Evolutionary conservation across 352 stramenopile species (phyloP).

Genomic region (Globisporangium camurandrum): DNA sequence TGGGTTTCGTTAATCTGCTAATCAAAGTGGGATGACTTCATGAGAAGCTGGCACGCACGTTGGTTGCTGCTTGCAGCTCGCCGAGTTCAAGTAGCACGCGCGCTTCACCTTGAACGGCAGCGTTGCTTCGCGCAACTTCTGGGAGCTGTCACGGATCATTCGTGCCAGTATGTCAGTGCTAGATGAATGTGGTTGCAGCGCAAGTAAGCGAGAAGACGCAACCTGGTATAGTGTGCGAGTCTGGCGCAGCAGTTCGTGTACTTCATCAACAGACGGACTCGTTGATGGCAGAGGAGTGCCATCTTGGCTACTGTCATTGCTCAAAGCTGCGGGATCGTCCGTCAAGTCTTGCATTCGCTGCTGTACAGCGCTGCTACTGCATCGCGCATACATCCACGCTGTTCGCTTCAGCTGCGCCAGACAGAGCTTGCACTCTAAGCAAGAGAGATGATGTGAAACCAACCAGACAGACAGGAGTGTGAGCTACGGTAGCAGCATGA

Average conservation of each 20-base stretch:
- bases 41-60: slow-evolving; percentile 16
- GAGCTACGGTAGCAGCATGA: too few relatives aligned
- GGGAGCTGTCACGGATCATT: slow-evolving; percentile 14
- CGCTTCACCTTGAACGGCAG: slow-evolving; percentile 29
- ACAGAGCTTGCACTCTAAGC: slow-evolving; percentile 20
- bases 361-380: background rate
- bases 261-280: background rate
- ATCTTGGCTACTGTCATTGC: background rate
- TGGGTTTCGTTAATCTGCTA: too few relatives aligned
- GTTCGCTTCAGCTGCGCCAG: slow-evolving; percentile 23
- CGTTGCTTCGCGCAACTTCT: slow-evolving; percentile 20
- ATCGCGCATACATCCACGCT: slow-evolving; percentile 15
- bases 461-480: too few relatives aligned
- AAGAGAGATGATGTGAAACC: too few relatives aligned
- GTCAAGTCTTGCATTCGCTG: background rate
- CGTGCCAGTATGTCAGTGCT: background rate
- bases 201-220: too few relatives aligned
- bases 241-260: slow-evolving; percentile 10
- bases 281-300: background rate
- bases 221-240: slow-evolving; percentile 33
- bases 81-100: slow-evolving; percentile 39
- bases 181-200: too few relatives aligned
- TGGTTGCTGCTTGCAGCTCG: slow-evolving; percentile 22
- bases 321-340: background rate
- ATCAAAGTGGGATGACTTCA: too few relatives aligned